Percentiles rank a stretch among this genome's conserved stretches.
Evolutionary conservation across 352 stramenopile species (phyloP).

Genomic region (Pseudoperonospora humuli): DNA sequence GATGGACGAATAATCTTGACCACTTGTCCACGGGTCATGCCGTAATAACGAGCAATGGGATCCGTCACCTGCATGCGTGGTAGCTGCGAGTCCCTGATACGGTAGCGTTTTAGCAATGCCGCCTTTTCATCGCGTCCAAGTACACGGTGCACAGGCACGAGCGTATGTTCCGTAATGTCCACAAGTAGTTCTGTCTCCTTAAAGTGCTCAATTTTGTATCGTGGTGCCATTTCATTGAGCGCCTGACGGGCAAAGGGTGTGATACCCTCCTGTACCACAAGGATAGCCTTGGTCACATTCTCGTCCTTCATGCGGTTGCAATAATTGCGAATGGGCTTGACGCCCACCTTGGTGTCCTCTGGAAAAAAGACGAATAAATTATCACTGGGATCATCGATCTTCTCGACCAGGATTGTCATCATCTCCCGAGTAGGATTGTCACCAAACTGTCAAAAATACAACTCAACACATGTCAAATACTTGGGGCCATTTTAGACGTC

Average conservation of each 20-base stretch:
- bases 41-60: slow-evolving; percentile 96
- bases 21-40: slow-evolving; percentile 95
- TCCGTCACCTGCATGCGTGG: slow-evolving; percentile 98
- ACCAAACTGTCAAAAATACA: slow-evolving; percentile 49
- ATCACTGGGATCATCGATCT: slow-evolving; percentile 89
- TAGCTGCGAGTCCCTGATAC: slow-evolving; percentile 98
- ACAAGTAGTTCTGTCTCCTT: slow-evolving; percentile 99
- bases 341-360: slow-evolving; percentile 97
- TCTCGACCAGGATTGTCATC: slow-evolving; percentile 94
- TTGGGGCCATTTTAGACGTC: too few species aligned
- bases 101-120: slow-evolving; percentile 97
- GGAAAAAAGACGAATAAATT: slow-evolving; percentile 99
- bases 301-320: slow-evolving; percentile 97
- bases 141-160: slow-evolving; percentile 98
- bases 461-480: neutral
- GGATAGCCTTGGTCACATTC: slow-evolving; percentile 95
- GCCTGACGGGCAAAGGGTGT: slow-evolving; percentile 97
- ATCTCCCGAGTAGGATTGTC: slow-evolving; percentile 92
- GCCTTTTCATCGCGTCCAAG: slow-evolving; percentile 95
- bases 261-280: slow-evolving; percentile 94
- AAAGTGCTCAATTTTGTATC: slow-evolving; percentile 95
- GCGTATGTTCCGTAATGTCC: slow-evolving; percentile 99
- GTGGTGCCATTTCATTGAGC: slow-evolving; percentile 90
- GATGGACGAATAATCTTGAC: slow-evolving; percentile 99
- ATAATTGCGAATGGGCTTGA: slow-evolving; percentile 94